These are phyloP conservation scores for Blastocystis sp. DNA, from an alignment of 352 stramenopile genomes.

Conservation along the genomic window DNA sequence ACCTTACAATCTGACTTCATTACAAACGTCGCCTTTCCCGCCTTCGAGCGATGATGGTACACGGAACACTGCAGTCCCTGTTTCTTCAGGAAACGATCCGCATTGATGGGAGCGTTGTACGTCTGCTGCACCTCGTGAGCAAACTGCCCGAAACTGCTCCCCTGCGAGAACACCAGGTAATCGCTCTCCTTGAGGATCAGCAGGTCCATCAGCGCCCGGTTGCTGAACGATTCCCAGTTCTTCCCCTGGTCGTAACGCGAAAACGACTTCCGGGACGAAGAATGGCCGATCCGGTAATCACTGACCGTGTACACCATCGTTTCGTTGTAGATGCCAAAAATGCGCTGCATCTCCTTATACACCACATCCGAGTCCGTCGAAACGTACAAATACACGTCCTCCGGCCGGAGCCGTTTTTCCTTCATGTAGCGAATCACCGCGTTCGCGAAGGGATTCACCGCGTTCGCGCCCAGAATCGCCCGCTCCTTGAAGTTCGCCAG, in stretches of 20 bases:
- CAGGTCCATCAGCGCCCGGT: constrained; percentile 14
- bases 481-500: constrained; percentile 2
- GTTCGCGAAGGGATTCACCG: not conserved
- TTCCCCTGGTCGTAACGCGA: not conserved
- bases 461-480: not conserved
- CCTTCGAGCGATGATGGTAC: not conserved
- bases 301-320: constrained; percentile 5
- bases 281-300: constrained; percentile 26
- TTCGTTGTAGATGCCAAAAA: not conserved
- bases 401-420: not conserved
- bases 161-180: constrained; percentile 17
- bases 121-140: constrained; percentile 9
- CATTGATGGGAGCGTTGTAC: not conserved
- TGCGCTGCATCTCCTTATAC: not conserved
- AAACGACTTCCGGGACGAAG: not conserved
- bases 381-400: not conserved
- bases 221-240: not conserved
- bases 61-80: constrained; percentile 34
- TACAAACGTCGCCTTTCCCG: not conserved
- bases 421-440: not conserved
- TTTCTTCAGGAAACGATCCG: not conserved
- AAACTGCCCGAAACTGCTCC: constrained; percentile 19
- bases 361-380: not conserved
- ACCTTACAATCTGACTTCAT: not conserved
- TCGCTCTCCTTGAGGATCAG: constrained; percentile 44